phyloP scores from a whole-genome alignment of 352 stramenopile genomes.

The Plasmopara halstedii region DNA sequence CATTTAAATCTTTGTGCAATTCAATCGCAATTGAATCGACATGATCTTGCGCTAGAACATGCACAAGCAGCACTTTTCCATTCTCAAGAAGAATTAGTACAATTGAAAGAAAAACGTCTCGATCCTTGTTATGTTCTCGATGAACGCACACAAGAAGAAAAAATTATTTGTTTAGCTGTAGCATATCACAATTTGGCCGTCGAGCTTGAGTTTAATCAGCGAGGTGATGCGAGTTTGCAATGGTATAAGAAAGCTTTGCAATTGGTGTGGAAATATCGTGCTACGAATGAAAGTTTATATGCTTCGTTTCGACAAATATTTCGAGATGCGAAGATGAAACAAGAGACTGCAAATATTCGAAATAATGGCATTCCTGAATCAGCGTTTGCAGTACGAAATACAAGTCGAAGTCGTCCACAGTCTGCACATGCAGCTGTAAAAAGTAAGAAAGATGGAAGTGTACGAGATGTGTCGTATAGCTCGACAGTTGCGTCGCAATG shows the following conservation, averaged over 20 bases:
- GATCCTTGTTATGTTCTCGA: conserved; percentile 35
- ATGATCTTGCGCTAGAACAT: conserved; percentile 66
- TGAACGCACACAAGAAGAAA: conserved; percentile 57
- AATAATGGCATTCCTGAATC: conserved; percentile 15
- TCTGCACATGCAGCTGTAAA: conserved; percentile 27
- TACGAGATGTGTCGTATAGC: conserved; percentile 44
- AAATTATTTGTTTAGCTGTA: conserved; percentile 66
- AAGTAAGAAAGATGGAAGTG: neutral
- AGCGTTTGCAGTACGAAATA: neutral
- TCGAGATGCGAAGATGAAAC: conserved; percentile 54
- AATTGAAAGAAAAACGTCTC: conserved; percentile 15
- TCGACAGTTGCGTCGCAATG: conserved; percentile 51
- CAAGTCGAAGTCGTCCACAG: conserved; percentile 15
- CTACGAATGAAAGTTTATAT: conserved; percentile 51
- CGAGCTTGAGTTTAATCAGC: conserved; percentile 69
- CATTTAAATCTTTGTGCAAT: conserved; percentile 79
- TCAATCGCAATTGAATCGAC: conserved; percentile 60
- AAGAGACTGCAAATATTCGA: conserved; percentile 21
- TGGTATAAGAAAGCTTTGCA: conserved; percentile 82
- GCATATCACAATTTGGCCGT: conserved; percentile 78
- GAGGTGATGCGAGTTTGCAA: conserved; percentile 62
- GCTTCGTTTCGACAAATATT: conserved; percentile 74
- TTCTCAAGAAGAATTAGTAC: conserved; percentile 71
- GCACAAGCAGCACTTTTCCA: conserved; percentile 77
- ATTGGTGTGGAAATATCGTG: conserved; percentile 51